Evolutionary conservation across 169 alveolate genomes (phyloP).

Genomic region (Amoebophrya sp.): DNA sequence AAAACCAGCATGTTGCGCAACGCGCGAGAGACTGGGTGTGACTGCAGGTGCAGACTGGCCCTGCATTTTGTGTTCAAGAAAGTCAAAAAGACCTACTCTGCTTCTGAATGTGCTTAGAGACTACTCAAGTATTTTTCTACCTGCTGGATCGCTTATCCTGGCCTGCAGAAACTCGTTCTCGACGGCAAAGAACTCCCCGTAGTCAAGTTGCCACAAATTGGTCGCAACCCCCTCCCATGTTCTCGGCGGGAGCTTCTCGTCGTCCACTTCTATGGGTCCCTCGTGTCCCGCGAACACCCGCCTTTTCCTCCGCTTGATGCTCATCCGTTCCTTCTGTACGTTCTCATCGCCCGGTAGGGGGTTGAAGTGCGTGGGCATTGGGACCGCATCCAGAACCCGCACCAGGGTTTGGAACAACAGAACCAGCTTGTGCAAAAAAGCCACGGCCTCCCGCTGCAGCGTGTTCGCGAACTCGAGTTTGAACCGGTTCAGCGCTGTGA

Average conservation of each 20-base stretch:
- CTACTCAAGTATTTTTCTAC: too few relatives aligned
- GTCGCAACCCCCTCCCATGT: not conserved
- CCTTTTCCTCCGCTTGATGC: not conserved
- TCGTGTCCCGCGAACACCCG: not conserved
- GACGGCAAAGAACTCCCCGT: not conserved
- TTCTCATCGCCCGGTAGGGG: slow-evolving; percentile 6
- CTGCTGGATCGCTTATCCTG: too few relatives aligned
- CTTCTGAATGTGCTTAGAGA: too few relatives aligned
- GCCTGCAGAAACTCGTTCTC: not conserved
- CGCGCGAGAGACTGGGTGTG: too few relatives aligned
- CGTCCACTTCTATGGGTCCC: not conserved
- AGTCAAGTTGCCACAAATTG: not conserved
- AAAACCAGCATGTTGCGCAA: too few relatives aligned
- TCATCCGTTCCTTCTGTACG: not conserved
- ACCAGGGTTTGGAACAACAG: not conserved
- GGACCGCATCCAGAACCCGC: not conserved
- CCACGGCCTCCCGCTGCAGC: not conserved
- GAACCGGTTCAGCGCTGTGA: not conserved
- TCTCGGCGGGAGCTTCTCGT: not conserved
- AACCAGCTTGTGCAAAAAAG: not conserved
- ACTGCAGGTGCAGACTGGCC: too few relatives aligned
- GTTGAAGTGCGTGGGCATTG: not conserved
- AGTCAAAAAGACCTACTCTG: too few relatives aligned
- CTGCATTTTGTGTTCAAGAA: too few relatives aligned
- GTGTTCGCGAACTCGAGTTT: not conserved